Evolutionary conservation across 2,329 filamentous ascomycete genomes (phyloP), one percentile per base, ranked within the genome.

Genomic region (Fonsecaea erecta): DNA sequence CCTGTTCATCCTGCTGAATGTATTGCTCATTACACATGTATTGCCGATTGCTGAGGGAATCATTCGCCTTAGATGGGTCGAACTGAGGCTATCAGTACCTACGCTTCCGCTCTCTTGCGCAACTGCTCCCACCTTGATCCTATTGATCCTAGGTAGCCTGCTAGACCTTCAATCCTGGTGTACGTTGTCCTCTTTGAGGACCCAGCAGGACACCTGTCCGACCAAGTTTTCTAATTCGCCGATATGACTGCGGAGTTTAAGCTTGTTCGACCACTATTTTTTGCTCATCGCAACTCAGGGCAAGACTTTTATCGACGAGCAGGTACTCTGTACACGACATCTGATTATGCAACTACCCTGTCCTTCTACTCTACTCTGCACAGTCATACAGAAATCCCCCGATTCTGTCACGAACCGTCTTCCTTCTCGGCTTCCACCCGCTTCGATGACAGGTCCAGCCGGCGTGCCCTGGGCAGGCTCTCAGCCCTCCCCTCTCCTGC

Each of bases 301-400:
- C 51, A 46, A 26, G 51, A 28, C 16, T 16, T 59, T 56, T 34
- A 32, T 48, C 18, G n/a, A 40, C 37, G 35, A 30, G 32, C 9
- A 51, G 37, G 57, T 35, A 52, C 30, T 35, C 40, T 28, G 24
- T 46, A 58, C 55, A 30, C 35, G 32, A 51, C 32, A 11, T 35
- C 34, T 60, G 54, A 18, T 37, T 53, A 62, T 67, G 65, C 62
- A 67, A 65, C 64, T 48, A 64, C 57, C 64, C 64, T 67, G 28
- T 34, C 40, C 51, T 24, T 56, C 59, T 52, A n/a, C 62, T 54
- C 53, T 56, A 46, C 59, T 61, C 63, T 51, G 26, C 60, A 64
- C 51, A 63, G 66, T 67, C 53, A 67, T 66, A 72, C 70, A 70
- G 52, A 70, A 72, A 72, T 72, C 70, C 70, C 70, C 70, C 70